A percentile compares a stretch with the other conserved stretches of the same genome.
phyloP scores from a whole-genome alignment of 2,329 filamentous ascomycete species.

The Epicoccum sorghinum region DNA sequence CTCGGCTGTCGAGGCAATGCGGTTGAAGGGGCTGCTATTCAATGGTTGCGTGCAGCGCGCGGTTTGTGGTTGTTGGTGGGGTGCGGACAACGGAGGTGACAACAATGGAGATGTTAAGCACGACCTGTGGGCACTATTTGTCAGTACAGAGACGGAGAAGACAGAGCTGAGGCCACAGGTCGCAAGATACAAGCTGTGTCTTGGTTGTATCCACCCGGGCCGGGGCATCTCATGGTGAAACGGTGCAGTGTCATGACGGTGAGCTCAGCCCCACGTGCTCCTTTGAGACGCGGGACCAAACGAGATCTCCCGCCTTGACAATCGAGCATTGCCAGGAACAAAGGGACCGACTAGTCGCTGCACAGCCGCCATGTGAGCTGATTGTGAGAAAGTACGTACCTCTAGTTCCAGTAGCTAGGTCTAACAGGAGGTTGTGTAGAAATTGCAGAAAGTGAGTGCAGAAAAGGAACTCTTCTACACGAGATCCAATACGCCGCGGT shows the following conservation, averaged over 20 bases:
- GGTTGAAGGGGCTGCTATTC: conserved; percentile 23
- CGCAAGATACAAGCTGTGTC: conserved; percentile 25
- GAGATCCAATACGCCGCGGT: conserved; percentile 1
- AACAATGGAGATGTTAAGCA: conserved; percentile 4
- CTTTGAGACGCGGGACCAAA: conserved; percentile 22
- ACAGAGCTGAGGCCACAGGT: conserved; percentile 21
- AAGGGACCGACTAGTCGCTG: conserved; percentile 7
- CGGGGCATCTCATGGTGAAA: conserved; percentile 33
- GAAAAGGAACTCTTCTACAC: conserved; percentile 6
- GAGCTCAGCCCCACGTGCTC: conserved; percentile 34
- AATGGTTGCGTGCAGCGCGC: conserved; percentile 19
- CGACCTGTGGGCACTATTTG: conserved; percentile 25
- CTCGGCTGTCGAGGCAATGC: conserved; percentile 26
- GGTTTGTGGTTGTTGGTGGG: conserved; percentile 2
- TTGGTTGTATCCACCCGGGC: conserved; percentile 23
- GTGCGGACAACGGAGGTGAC: conserved; percentile 4
- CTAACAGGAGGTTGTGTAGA: not conserved
- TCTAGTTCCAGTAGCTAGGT: conserved; percentile 3
- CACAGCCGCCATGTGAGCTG: conserved; percentile 12
- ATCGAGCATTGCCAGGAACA: conserved; percentile 11
- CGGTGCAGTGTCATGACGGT: conserved; percentile 29
- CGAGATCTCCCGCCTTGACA: conserved; percentile 12
- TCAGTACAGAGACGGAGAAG: conserved; percentile 25
- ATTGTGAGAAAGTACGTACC: conserved; percentile 8
- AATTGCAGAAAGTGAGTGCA: not conserved